These are phyloP conservation scores for Stephania japonica DNA, from an alignment of 164 flowering plant species.

Conservation along the genomic window DNA sequence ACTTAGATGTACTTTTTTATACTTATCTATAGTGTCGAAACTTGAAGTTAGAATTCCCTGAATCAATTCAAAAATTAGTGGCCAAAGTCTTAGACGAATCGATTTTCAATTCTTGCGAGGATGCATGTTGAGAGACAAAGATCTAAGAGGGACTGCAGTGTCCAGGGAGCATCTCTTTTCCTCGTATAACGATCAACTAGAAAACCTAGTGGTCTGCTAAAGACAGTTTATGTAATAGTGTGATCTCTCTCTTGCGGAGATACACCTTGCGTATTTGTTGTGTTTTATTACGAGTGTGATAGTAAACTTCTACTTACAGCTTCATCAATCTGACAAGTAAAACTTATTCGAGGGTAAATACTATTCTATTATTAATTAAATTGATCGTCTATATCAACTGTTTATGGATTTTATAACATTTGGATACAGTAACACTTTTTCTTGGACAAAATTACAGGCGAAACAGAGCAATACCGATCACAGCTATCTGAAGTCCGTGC, in stretches of 20 bases:
- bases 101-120: no score
- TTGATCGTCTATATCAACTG: background rate
- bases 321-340: background rate
- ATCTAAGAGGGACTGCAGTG: no score
- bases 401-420: background rate
- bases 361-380: background rate
- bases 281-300: background rate
- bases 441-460: slow-evolving; percentile 41
- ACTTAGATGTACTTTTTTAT: no score
- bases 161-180: no score
- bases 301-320: background rate
- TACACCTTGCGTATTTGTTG: background rate
- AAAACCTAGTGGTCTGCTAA: background rate
- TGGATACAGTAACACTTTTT: background rate
- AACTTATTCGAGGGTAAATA: background rate
- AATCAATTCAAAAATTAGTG: no score
- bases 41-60: no score
- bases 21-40: no score
- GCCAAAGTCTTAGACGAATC: no score
- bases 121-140: no score
- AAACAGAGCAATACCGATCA: slow-evolving; percentile 65
- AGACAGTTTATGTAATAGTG: background rate
- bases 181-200: background rate
- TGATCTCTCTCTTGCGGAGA: background rate
- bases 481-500: slow-evolving; percentile 74